These are phyloP conservation scores for Hypericum perforatum DNA, from an alignment of 345 rosid species.

Conservation along the genomic window DNA sequence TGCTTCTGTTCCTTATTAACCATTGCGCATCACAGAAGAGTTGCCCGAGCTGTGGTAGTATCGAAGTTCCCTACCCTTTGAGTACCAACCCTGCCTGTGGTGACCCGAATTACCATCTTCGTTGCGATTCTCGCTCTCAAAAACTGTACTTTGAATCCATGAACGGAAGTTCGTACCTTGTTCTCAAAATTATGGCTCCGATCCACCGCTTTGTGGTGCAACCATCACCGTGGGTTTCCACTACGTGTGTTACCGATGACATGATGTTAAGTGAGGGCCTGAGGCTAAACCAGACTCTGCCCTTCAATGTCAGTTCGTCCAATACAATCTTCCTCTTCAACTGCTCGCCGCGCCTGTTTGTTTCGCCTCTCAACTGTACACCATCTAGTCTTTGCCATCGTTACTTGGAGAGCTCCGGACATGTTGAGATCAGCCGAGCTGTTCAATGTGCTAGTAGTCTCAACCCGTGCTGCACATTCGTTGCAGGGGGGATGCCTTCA, in stretches of 20 bases:
- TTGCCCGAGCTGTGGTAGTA: too few relatives aligned
- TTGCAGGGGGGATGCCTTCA: conserved; percentile 56
- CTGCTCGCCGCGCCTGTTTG: conserved; percentile 50
- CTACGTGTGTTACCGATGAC: conserved; percentile 35
- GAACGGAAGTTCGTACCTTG: too few relatives aligned
- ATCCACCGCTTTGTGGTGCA: conserved; percentile 38
- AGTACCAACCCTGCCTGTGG: too few relatives aligned
- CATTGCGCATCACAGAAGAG: too few relatives aligned
- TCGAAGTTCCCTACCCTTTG: too few relatives aligned
- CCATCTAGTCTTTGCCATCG: conserved; percentile 47
- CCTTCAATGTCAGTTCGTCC: conserved; percentile 50
- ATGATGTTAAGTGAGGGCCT: conserved; percentile 39
- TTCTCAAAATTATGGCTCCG: too few relatives aligned
- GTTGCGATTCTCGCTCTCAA: too few relatives aligned
- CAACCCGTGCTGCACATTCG: conserved; percentile 44
- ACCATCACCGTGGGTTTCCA: conserved; percentile 35
- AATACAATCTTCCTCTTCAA: conserved; percentile 50
- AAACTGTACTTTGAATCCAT: too few relatives aligned
- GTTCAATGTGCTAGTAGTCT: conserved; percentile 29
- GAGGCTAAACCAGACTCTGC: conserved; percentile 41
- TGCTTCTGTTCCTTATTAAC: too few relatives aligned
- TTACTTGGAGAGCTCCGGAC: conserved; percentile 40
- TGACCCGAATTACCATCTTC: too few relatives aligned
- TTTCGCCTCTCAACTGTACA: conserved; percentile 55
- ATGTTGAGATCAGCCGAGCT: conserved; percentile 24